Evolutionary conservation across 768 basidiomycete species (phyloP).

Genomic region (Russula lepida): DNA sequence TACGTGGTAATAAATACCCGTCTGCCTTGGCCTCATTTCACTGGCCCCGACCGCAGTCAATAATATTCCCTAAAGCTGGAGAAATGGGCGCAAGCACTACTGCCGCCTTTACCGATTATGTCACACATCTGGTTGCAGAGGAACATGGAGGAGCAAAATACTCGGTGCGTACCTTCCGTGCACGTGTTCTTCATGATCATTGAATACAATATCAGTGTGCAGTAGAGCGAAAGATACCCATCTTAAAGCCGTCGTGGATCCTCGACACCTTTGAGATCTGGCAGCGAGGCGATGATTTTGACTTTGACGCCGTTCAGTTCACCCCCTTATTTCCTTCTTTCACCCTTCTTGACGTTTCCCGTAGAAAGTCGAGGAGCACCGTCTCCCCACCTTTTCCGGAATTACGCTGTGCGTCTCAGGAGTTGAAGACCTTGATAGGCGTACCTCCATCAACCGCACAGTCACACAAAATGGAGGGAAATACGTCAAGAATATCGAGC

Average conservation of each 20-base stretch:
- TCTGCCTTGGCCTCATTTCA: neutral
- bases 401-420: constrained; percentile 71
- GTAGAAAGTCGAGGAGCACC: constrained; percentile 52
- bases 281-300: constrained; percentile 74
- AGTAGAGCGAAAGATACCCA: constrained; percentile 68
- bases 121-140: constrained; percentile 83
- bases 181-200: neutral
- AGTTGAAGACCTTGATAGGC: constrained; percentile 50
- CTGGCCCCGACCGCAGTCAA: constrained; percentile 36
- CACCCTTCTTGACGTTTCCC: neutral
- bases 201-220: constrained; percentile 52
- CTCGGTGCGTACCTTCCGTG: constrained; percentile 37
- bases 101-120: constrained; percentile 69
- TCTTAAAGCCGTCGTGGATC: constrained; percentile 75
- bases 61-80: constrained; percentile 64
- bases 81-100: constrained; percentile 71
- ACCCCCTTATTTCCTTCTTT: neutral
- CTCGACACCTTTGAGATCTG: constrained; percentile 60
- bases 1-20: constrained; percentile 26
- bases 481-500: constrained; percentile 68
- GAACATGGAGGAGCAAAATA: constrained; percentile 84
- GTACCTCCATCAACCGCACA: constrained; percentile 55
- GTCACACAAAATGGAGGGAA: constrained; percentile 53
- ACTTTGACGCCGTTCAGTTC: constrained; percentile 44
- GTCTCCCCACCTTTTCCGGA: constrained; percentile 64